Base-by-base conservation (phyloP, 169 alveolate species). In the Cryptosporidium sp. region DNA sequence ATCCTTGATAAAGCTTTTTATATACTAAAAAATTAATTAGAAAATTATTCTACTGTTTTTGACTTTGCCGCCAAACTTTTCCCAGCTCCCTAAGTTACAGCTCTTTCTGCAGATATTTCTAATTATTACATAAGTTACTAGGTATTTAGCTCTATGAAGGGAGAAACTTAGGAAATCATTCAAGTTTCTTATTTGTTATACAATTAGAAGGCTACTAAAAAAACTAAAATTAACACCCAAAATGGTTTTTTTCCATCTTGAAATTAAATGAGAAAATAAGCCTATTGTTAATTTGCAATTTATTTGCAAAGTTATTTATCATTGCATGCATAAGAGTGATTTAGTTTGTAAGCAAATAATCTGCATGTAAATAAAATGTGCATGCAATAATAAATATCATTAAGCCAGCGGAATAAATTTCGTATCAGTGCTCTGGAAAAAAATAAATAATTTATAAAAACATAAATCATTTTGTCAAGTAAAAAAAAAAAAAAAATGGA, bases 391-490 rank as follows among this genome's bases (percentile, higher is more conserved):
- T 21, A 31, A 31, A 31, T 31, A 31, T 31, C 3, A 31, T 31
- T 31, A 31, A 1, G 35, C 35, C 35, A 3, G 35, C 35, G 0
- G 35, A 31, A 31, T 31, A 21, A 16, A 56, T 56, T 21, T 9
- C 67, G 23, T 3, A 6, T 21, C n/a, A 56, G 7, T 56, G 21
- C 0, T 56, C 35, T 42, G 48, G 48, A 42, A 10, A 26, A 26
- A 56, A 56, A n/a, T 3, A 56, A 56, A 56, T 56, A n/a, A 56
- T 3, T 7, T 23, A 56, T 16, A 56, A 21, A 23, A 56, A 56
- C 2, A 8, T 23, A 21, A 56, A n/a, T 56, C 9, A n/a, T 9
- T 16, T n/a, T 65, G 72, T 65, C 72, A 65, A 65, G 72, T 65
- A 65, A 37, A 60, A 31, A 26, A 23, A 31, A 26, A 23, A 23